Conservation (phyloP, 2,329 filamentous ascomycete genomes). For the Neonectria magnoliae region DNA sequence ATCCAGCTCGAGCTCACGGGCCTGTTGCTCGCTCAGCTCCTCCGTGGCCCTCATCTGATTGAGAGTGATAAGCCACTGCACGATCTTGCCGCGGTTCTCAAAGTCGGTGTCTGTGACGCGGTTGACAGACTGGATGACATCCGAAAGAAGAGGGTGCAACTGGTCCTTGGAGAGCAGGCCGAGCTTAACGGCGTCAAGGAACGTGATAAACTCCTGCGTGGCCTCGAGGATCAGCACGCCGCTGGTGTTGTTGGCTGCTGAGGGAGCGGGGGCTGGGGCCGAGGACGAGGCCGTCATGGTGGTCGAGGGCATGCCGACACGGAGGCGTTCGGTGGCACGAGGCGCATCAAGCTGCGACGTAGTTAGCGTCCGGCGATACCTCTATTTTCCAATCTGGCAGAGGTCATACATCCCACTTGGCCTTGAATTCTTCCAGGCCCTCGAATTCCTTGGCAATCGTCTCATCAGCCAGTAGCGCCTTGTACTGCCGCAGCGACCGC, state of each 20-base stretch:
- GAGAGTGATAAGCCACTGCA: conserved; percentile 96
- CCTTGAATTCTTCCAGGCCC: conserved; percentile 90
- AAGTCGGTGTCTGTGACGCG: conserved; percentile 96
- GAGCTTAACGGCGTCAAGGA: conserved; percentile 92
- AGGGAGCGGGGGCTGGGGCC: conserved; percentile 54
- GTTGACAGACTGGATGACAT: conserved; percentile 97
- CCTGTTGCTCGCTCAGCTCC: conserved; percentile 86
- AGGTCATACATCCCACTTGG: conserved; percentile 82
- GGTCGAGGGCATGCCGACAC: conserved; percentile 92
- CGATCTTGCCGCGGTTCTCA: conserved; percentile 94
- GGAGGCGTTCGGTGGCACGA: conserved; percentile 89
- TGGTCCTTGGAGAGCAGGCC: conserved; percentile 95
- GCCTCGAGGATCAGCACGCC: conserved; percentile 83
- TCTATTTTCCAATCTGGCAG: fast-evolving
- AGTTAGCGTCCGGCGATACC: conserved; percentile 16
- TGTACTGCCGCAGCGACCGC: conserved; percentile 94
- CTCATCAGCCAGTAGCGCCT: conserved; percentile 90
- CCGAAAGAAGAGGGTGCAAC: conserved; percentile 91
- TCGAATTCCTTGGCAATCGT: conserved; percentile 88
- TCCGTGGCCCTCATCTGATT: conserved; percentile 99
- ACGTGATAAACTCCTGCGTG: conserved; percentile 98
- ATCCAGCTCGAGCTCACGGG: conserved; percentile 88
- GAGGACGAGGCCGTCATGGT: conserved; percentile 67
- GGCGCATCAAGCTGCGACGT: conserved; percentile 83
- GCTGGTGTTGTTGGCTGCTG: conserved; percentile 60